These are phyloP conservation scores for Aspergillus panamensis DNA, from an alignment of 495 filamentous ascomycete genomes.

Conservation along the genomic window DNA sequence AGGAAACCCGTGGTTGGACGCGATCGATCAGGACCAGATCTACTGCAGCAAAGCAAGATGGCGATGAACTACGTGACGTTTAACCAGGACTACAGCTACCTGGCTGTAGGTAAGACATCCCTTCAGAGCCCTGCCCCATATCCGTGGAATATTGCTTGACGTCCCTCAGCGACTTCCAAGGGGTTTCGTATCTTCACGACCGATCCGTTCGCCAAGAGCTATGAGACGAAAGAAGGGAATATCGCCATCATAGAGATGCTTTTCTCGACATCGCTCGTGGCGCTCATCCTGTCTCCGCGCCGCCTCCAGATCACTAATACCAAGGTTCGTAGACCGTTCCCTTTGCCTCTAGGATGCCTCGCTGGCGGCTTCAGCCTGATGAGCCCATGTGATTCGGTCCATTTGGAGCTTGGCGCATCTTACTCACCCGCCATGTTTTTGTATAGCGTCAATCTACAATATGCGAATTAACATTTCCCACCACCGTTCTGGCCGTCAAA, in stretches of 20 bases:
- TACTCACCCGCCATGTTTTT: slow-evolving; percentile 12
- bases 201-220: slow-evolving; percentile 90
- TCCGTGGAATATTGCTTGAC: slow-evolving; percentile 27
- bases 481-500: slow-evolving; percentile 85
- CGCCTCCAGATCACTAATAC: slow-evolving; percentile 95
- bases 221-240: slow-evolving; percentile 87
- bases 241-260: slow-evolving; percentile 97
- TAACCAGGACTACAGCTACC: slow-evolving; percentile 96
- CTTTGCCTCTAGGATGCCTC: neutral
- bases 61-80: slow-evolving; percentile 97
- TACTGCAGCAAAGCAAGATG: slow-evolving; percentile 31
- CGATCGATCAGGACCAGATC: slow-evolving; percentile 12
- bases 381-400: neutral
- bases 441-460: slow-evolving; percentile 85
- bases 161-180: slow-evolving; percentile 67
- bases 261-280: slow-evolving; percentile 97
- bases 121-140: neutral
- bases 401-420: neutral
- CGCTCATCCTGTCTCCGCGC: slow-evolving; percentile 82
- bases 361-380: neutral
- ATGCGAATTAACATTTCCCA: slow-evolving; percentile 97
- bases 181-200: slow-evolving; percentile 96
- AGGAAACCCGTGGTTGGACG: slow-evolving; percentile 6
- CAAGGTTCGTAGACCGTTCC: slow-evolving; percentile 59
- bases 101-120: slow-evolving; percentile 75